Conservation (phyloP, 1,139 yeast species). For the Scheffersomyces quercinus region DNA sequence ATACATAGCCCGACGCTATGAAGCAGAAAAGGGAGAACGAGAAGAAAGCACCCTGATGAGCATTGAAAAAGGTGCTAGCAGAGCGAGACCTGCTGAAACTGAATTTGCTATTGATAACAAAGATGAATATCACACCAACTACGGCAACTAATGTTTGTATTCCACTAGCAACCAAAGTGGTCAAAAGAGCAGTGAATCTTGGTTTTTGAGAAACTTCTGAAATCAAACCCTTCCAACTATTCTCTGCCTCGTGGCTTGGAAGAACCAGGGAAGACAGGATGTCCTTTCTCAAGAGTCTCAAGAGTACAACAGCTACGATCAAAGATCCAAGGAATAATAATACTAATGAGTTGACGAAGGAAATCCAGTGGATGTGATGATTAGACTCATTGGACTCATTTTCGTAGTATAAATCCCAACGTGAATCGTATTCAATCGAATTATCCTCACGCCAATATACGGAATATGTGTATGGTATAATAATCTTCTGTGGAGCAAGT, state of each 20-base stretch:
- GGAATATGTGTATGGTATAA: slow-evolving; percentile 78
- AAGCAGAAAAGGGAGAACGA: slow-evolving; percentile 62
- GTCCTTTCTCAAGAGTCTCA: slow-evolving; percentile 50
- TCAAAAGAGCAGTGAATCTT: slow-evolving; percentile 41
- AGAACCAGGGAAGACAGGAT: slow-evolving; percentile 18
- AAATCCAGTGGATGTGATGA: slow-evolving; percentile 66
- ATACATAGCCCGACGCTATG: slow-evolving; percentile 68
- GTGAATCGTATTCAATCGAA: slow-evolving; percentile 61
- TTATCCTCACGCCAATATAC: slow-evolving; percentile 88
- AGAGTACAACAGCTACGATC: slow-evolving; percentile 62
- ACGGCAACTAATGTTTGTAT: slow-evolving; percentile 67
- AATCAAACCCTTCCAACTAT: slow-evolving; percentile 53
- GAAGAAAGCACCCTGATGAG: slow-evolving; percentile 66
- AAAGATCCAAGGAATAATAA: slow-evolving; percentile 59
- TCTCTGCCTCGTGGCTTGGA: slow-evolving; percentile 3
- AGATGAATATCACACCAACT: slow-evolving; percentile 58
- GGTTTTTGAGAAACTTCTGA: slow-evolving; percentile 61
- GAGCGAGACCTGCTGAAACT: slow-evolving; percentile 23
- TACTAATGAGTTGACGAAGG: slow-evolving; percentile 65
- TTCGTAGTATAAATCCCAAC: slow-evolving; percentile 76
- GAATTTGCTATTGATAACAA: slow-evolving; percentile 49
- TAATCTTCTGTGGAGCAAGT: slow-evolving; percentile 20
- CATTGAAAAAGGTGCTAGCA: slow-evolving; percentile 38
- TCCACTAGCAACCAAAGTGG: slow-evolving; percentile 71
- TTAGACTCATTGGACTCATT: slow-evolving; percentile 48